A percentile compares a stretch with the other conserved stretches of the same genome.
Conservation (phyloP, 169 alveolate species). For the Plasmodium inui region DNA sequence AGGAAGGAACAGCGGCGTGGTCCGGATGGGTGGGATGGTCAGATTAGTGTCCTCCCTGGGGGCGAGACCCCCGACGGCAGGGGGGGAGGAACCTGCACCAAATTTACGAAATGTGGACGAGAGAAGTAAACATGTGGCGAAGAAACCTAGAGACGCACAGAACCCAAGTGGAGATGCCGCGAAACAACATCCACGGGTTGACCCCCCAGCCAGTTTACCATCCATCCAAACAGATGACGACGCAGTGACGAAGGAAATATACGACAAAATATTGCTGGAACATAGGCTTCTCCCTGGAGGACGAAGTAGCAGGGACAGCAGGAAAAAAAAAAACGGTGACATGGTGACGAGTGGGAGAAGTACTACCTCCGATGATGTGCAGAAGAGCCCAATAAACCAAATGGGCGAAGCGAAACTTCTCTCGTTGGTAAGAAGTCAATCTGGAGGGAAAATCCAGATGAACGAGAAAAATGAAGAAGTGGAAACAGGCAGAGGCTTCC, state of each 20-base stretch:
- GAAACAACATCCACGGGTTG: neutral
- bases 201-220: neutral
- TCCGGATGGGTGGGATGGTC: neutral
- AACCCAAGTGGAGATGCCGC: neutral
- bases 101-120: neutral
- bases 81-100: neutral
- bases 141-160: no score
- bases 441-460: neutral
- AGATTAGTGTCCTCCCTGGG: neutral
- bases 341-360: neutral
- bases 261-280: constrained; percentile 27
- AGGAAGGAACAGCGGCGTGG: neutral
- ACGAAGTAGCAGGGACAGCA: neutral
- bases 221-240: neutral
- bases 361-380: neutral
- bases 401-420: neutral
- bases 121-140: no score
- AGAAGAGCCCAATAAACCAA: neutral
- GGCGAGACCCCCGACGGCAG: neutral
- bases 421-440: neutral
- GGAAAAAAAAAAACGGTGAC: neutral
- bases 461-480: neutral
- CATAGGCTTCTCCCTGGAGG: constrained; percentile 8
- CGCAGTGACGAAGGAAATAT: constrained; percentile 21
- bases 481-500: neutral